Base-by-base conservation (phyloP, 495 filamentous ascomycete species). In the Umbilicaria muhlenbergii region DNA sequence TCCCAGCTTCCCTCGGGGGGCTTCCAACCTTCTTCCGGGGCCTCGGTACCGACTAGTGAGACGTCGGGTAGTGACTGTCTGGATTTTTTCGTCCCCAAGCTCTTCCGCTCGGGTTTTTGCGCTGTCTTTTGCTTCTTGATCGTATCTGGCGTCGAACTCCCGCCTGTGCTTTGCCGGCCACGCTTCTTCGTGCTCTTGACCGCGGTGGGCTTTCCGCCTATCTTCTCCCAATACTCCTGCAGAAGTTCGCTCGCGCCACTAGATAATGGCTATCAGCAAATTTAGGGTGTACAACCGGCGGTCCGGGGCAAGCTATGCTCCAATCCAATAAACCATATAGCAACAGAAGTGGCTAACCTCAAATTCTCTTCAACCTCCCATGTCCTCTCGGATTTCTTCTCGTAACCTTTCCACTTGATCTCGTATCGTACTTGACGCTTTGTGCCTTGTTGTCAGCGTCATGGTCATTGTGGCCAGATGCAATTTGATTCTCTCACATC, bases 331-430 rank as follows among this genome's bases (percentile, higher is more conserved):
- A 24, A 46, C 32, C n/a, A 11, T 11, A 10, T 17, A 32, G 41
- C 13, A 41, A 39, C 14, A 17, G 37, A 39, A 13, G 14, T 16
- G 5, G n/a, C 57, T 44, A 58, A 69, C 75, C 62, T 39, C 43
- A 80, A 57, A 34, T 76, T 73, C 5, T 64, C 63, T 46, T 78
- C 73, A 0, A 73, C 73, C 48, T 82, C 78, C 66, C 73, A 69
- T 5, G 78, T 82, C 34, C 59, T 54, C 39, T 82, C 77, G 1
- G 50, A 48, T 11, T 60, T 60, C 14, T 73, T 60, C 0, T 73
- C 67, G 45, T 77, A 82, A 0, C 75, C 78, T 42, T 71, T 63
- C 78, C 78, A 82, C 51, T 80, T 80, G 38, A 81, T 72, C 10
- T 69, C 47, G 14, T 77, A 68, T 19, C 64, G 44, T 31, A 73